phyloP scores from a whole-genome alignment of 148 eudicot genomes.

The Persicaria maculosa region DNA sequence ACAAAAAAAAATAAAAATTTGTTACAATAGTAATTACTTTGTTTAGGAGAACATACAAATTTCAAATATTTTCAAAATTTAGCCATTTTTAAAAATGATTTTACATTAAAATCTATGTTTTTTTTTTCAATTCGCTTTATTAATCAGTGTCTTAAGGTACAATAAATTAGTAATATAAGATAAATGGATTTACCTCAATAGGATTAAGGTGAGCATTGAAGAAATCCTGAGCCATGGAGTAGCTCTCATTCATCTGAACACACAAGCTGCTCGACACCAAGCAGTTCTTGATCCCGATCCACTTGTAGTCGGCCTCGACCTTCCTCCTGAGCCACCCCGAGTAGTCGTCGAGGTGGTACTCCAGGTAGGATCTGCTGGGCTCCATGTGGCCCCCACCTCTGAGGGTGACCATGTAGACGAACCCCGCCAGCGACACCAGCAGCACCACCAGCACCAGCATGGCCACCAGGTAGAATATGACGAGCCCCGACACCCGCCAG shows the following conservation, averaged over 20 bases:
- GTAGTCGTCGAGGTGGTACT: conserved; percentile 10
- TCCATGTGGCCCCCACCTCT: conserved; percentile 11
- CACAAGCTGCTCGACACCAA: conserved; percentile 1
- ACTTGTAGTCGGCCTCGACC: neutral
- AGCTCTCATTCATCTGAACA: conserved; percentile 7
- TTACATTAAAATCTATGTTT: too few species aligned
- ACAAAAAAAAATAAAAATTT: too few species aligned
- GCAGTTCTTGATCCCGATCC: conserved; percentile 11
- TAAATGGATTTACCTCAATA: neutral
- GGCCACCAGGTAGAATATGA: conserved; percentile 7
- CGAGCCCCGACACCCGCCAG: neutral
- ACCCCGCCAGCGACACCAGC: neutral
- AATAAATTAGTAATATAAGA: too few species aligned
- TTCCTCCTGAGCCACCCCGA: conserved; percentile 10
- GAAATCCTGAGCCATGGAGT: conserved; percentile 10
- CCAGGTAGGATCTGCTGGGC: conserved; percentile 11
- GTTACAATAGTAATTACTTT: too few species aligned
- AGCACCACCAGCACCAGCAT: neutral
- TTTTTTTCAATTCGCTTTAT: too few species aligned
- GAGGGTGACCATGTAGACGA: conserved; percentile 3
- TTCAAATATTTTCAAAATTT: too few species aligned
- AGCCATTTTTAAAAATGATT: too few species aligned
- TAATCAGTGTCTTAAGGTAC: too few species aligned
- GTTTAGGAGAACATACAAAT: too few species aligned
- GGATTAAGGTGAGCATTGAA: conserved; percentile 8